Evolutionary conservation across 2,329 filamentous ascomycete genomes (phyloP), one percentile per base, ranked within the genome.

Genomic region (Claviceps quebecensis): DNA sequence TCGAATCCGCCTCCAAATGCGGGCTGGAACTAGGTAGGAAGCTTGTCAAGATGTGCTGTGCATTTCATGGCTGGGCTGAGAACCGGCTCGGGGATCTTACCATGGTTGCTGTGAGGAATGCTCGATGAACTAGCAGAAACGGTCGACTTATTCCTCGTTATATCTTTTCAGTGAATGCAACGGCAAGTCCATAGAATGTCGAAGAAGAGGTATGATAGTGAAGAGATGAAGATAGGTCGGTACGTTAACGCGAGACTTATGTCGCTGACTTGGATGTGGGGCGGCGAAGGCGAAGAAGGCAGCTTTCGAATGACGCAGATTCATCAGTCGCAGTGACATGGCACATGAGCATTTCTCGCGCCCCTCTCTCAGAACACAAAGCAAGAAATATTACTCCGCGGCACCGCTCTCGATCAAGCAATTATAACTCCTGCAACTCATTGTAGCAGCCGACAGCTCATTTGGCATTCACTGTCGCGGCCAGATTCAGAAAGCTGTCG

Each of bases 1-100:
- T 76, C 72, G 57, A 71, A 72, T 46, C 65, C 69, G 48, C 66
- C 65, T 53, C 68, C 69, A 54, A 64, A 69, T 52, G 66, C 67
- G 36, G 71, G 29, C 37, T 52, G 41, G 40, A 46, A 55, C 53
- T 55, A 34, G 26, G 6, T n/a, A 45, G 8, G 8, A 5, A 17
- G 22, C 23, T 45, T 6, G 26, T 41, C 37, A 38, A 26, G 11
- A 40, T 22, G 11, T 16, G 49, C n/a, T 19, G 11, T 11, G 49
- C 23, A 11, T 7, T 38, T 34, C 43, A 44, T 46, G 29, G 34
- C 37, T 43, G 43, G 36, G 14, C 29, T 5, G 19, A 43, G 34
- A n/a, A 19, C 16, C 8, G 19, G 5, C 16, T 46, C 6, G 45
- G 29, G 5, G 19, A n/a, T 22, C n/a, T 26, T 50, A 46, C 49